A percentile compares a stretch with the other conserved stretches of the same genome.
Evolutionary conservation across 768 basidiomycete species (phyloP).

Genomic region (Boletus sp.): DNA sequence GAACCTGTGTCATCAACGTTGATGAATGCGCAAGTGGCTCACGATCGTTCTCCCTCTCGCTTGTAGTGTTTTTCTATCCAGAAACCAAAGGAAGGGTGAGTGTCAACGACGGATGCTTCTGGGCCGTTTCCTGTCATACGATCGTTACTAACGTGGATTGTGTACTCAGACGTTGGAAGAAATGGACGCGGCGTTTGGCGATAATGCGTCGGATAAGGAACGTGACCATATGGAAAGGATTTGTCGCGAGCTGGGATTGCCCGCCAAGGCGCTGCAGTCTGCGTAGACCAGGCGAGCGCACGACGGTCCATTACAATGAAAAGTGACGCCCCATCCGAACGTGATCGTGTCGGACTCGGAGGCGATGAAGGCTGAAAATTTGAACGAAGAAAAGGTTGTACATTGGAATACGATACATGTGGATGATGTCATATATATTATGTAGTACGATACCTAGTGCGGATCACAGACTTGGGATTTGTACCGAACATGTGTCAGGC

Average conservation of each 20-base stretch:
- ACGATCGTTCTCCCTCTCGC: neutral
- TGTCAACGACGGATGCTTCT: neutral
- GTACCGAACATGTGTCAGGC: neutral
- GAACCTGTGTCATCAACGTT: neutral
- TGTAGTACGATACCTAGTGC: neutral
- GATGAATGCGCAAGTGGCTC: neutral
- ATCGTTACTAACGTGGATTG: neutral
- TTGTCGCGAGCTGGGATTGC: conserved; percentile 29
- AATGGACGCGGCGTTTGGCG: conserved; percentile 34
- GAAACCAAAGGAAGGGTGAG: conserved; percentile 35
- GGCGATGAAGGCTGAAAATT: neutral
- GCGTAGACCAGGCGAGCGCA: neutral
- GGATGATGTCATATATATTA: neutral
- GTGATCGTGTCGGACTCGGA: neutral
- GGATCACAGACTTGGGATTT: neutral
- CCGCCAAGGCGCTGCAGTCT: conserved; percentile 22
- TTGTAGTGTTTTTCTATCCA: conserved; percentile 26
- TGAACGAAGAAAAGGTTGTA: neutral
- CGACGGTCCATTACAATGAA: neutral
- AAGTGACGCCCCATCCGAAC: neutral
- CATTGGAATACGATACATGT: neutral
- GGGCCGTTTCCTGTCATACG: neutral
- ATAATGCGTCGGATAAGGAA: conserved; percentile 26
- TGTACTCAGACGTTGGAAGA: conserved; percentile 31
- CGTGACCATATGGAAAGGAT: conserved; percentile 28